Evolutionary conservation across 2,329 filamentous ascomycete genomes (phyloP).

Genomic region (Drechslerella coelobrocha): DNA sequence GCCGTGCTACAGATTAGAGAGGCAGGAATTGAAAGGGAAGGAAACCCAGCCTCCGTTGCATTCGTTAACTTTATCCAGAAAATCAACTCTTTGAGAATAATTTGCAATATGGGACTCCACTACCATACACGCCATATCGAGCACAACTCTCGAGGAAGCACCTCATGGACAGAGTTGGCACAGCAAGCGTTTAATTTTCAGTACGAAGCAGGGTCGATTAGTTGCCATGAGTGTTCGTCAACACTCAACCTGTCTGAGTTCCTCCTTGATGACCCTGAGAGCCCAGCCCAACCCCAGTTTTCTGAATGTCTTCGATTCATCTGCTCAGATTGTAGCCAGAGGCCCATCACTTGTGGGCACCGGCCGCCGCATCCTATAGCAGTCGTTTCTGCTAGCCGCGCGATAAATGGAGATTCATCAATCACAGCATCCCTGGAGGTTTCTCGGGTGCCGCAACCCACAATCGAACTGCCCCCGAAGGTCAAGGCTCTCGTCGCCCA

Average conservation of each 20-base stretch:
- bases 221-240: constrained; percentile 56
- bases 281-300: constrained; percentile 52
- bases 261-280: constrained; percentile 47
- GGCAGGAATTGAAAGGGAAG: constrained; percentile 53
- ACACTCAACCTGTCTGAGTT: constrained; percentile 53
- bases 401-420: constrained; percentile 53
- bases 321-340: constrained; percentile 56
- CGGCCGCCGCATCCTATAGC: constrained; percentile 52
- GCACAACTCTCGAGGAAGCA: not conserved
- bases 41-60: constrained; percentile 33
- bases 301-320: constrained; percentile 57
- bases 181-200: constrained; percentile 58
- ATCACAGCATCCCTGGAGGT: not conserved
- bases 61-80: constrained; percentile 61
- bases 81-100: constrained; percentile 61
- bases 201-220: constrained; percentile 54
- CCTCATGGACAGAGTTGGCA: constrained; percentile 54
- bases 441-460: not conserved
- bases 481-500: constrained; percentile 57
- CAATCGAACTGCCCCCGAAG: constrained; percentile 56
- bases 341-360: constrained; percentile 54
- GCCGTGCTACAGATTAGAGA: constrained; percentile 57
- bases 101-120: constrained; percentile 62
- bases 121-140: constrained; percentile 57
- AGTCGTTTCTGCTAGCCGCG: constrained; percentile 53